These are phyloP conservation scores for Discostella pseudostelligera DNA, from an alignment of 108 stramenopile species.

Conservation along the genomic window DNA sequence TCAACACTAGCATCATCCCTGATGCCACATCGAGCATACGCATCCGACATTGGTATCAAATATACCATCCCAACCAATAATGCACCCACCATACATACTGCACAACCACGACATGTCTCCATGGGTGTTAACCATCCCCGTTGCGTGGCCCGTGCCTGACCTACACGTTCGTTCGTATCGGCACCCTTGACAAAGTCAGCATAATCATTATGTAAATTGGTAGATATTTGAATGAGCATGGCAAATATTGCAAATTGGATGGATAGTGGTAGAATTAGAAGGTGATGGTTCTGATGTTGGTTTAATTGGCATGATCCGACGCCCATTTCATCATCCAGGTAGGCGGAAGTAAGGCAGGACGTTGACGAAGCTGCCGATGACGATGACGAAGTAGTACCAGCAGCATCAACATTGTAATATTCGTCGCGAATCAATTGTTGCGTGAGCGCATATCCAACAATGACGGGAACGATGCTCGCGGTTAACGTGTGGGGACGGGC, in stretches of 20 bases:
- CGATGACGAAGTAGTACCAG: background rate
- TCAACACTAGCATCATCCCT: no score
- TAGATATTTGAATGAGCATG: conserved; percentile 73
- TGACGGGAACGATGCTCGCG: conserved; percentile 69
- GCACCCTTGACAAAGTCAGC: conserved; percentile 90
- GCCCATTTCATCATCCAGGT: no score
- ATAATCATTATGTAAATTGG: conserved; percentile 92
- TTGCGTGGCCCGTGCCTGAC: conserved; percentile 88
- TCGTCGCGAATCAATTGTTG: conserved; percentile 17
- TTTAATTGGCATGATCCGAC: no score
- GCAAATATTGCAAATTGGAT: conserved; percentile 48
- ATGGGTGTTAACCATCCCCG: conserved; percentile 84
- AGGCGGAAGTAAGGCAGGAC: background rate
- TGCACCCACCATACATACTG: conserved; percentile 44
- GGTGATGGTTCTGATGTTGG: no score
- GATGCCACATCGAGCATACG: no score
- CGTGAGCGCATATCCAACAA: conserved; percentile 58
- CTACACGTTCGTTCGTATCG: conserved; percentile 76
- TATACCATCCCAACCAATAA: conserved; percentile 49
- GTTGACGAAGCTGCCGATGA: background rate
- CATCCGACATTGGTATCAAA: conserved; percentile 40
- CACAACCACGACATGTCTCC: conserved; percentile 66
- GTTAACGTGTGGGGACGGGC: conserved; percentile 89
- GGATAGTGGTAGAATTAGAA: no score
- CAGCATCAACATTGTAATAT: conserved; percentile 6